Evolutionary conservation across 768 basidiomycete species (phyloP), one percentile per base, ranked within the genome.

Genomic region (Termitomyces heimii): DNA sequence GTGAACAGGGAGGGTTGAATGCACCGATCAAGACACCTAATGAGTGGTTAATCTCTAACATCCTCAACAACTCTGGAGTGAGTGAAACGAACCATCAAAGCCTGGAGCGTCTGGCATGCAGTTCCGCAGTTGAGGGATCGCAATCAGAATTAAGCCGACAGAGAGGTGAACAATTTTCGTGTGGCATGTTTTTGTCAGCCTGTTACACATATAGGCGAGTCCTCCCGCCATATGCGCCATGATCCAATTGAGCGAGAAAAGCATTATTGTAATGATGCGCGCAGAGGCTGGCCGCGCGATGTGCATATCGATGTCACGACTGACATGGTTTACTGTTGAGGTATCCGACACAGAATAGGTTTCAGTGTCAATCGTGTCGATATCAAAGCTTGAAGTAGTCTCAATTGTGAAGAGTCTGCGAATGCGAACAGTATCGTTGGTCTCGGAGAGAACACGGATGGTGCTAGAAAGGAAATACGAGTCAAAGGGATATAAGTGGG

Each of bases 401-500:
- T 26, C 24, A 16, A 51, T 26, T 26, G 49, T 51, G 16, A 51
- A 24, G 12, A 51, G 49, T 37, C 24, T 51, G 49, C 49, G 49
- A 24, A 51, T 51, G 16, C 35, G 49, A 12, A 51, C 35, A 26
- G 49, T 51, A 3, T 51, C 18, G 49, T 51, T 51, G 20, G 8
- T 37, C 16, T 37, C 35, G 8, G 49, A 51, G 24, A 71, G 61
- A 4, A 74, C 77, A 1, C 77, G 74, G n/a, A 83, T 55, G 32
- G 78, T 80, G 65, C 71, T 81, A 12, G 78, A 71, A 22, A 83
- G 72, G 31, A 70, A 56, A 63, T 84, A 84, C 0, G 72, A 76
- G 64, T 84, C 83, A 65, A 83, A 84, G 0, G 83, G 83, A 62
- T 83, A 84, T 10, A 82, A 63, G 10, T 73, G 77, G 13, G 79